Evolutionary conservation across 768 basidiomycete genomes (phyloP).

Genomic region (Xerocomus potaroensis): DNA sequence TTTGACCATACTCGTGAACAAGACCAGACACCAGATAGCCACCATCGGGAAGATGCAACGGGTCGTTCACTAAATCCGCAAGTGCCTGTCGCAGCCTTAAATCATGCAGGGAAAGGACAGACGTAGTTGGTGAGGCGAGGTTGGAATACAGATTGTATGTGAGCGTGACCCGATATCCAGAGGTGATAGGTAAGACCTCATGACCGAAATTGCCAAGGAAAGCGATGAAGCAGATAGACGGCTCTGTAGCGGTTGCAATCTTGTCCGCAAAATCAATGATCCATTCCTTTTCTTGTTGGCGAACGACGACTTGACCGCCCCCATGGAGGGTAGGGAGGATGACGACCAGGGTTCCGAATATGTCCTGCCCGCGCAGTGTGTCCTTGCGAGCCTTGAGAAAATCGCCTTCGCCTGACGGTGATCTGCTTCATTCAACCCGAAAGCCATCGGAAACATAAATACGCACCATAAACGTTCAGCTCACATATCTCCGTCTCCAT

Average conservation of each 20-base stretch:
- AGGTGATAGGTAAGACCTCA: too few species aligned
- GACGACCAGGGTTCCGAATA: conserved; percentile 50
- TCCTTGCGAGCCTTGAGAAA: conserved; percentile 52
- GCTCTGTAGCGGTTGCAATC: background rate
- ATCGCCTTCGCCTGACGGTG: conserved; percentile 22
- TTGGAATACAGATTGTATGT: background rate
- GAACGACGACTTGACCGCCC: conserved; percentile 42
- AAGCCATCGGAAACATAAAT: background rate
- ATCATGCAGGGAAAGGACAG: background rate
- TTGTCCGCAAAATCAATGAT: conserved; percentile 33
- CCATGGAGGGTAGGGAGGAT: conserved; percentile 43
- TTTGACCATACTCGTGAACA: too few species aligned
- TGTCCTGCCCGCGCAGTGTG: conserved; percentile 38
- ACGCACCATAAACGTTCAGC: conserved; percentile 42
- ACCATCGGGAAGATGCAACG: background rate
- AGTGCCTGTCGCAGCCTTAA: background rate
- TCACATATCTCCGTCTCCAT: conserved; percentile 36
- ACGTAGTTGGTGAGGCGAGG: background rate
- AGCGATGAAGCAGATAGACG: conserved; percentile 33
- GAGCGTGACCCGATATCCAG: background rate
- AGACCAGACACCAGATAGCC: conserved; percentile 9
- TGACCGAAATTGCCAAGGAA: conserved; percentile 42
- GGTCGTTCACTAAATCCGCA: background rate
- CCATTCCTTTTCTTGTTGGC: conserved; percentile 27
- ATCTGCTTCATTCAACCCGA: background rate